Percentiles rank a stretch among this genome's conserved stretches.
phyloP scores from a whole-genome alignment of 2,329 filamentous ascomycete genomes.

The Sclerotinia subarctica region DNA sequence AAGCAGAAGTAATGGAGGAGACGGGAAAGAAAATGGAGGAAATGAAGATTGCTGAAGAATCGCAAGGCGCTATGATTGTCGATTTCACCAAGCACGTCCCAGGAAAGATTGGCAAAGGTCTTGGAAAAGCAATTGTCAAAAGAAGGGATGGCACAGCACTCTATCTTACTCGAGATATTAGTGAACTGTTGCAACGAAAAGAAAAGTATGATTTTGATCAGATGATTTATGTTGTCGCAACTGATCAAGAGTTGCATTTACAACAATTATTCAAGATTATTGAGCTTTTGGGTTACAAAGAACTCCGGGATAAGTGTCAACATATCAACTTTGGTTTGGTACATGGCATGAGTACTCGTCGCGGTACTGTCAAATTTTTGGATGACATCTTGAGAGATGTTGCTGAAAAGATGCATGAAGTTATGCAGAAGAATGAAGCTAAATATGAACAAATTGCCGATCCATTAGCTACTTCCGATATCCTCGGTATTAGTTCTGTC shows the following conservation, averaged over 20 bases:
- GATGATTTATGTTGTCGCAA: conserved; percentile 77
- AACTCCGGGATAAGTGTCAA: conserved; percentile 64
- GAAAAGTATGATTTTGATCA: conserved; percentile 67
- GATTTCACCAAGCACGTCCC: conserved; percentile 67
- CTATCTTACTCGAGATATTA: conserved; percentile 76
- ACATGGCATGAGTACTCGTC: conserved; percentile 67
- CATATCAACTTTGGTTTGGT: conserved; percentile 76
- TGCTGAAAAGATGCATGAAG: conserved; percentile 93
- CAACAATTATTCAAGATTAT: conserved; percentile 75
- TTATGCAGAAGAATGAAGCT: conserved; percentile 84
- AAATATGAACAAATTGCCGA: conserved; percentile 91
- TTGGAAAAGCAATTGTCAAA: conserved; percentile 68
- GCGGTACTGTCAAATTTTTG: conserved; percentile 71
- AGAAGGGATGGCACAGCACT: conserved; percentile 73
- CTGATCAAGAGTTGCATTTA: conserved; percentile 69
- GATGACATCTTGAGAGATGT: conserved; percentile 74
- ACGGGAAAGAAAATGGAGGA: conserved; percentile 61
- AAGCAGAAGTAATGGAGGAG: conserved; percentile 62
- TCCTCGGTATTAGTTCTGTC: conserved; percentile 85
- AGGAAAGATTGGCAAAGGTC: conserved; percentile 64
- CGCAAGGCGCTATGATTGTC: conserved; percentile 68
- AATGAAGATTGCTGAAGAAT: conserved; percentile 63
- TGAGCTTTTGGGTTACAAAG: conserved; percentile 65
- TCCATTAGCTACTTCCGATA: conserved; percentile 78
- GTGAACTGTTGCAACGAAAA: conserved; percentile 65